Base-by-base conservation (phyloP, 108 stramenopile genomes). In the Nitzschia sp. region DNA sequence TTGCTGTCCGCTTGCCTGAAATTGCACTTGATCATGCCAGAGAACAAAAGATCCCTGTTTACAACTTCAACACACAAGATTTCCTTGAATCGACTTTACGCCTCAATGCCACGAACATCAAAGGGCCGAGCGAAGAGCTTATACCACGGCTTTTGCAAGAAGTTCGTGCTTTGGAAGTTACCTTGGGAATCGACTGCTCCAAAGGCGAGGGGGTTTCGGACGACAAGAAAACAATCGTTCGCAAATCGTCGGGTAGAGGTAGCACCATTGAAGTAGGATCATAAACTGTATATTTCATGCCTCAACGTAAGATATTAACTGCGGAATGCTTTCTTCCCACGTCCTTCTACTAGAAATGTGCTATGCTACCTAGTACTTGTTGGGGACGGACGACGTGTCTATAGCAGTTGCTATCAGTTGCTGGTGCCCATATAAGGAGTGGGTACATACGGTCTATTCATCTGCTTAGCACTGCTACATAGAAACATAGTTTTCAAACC, bases 61-160 rank as follows among this genome's bases (percentile, higher is more conserved):
- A 77, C 71, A 89, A 89, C 68, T 83, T 89, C 65, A 89, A 89
- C 61, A 65, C 79, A 6, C 63, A 69, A 40, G 84, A 82, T 58
- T 48, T 77, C 40, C 65, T 89, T 43, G 69, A 77, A 58, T 53
- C 73, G 12, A 77, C 76, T 1, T 53, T 57, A 24, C 51, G 83
- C 37, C 59, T 86, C 69, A 79, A 89, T 74, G 85, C 72, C 12
- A 69, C 72, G 7, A 89, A 84, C 73, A 59, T 89, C 20, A 46
- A 65, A 21, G 88, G 88, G 10, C 77, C 75, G 20, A 68, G 71
- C 2, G 76, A 83, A 57, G 73, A 75, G 39, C 48, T 53, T 7
- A 44, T 76, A 2, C 75, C 75, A 26, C 62, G 48, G 5, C 58
- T 76, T 40, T 44, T 64, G 25, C 63, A 70, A 10, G 65, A 66